Conservation (phyloP, 192 early-diverging fungal genomes). For the Funneliformis geosporum region DNA sequence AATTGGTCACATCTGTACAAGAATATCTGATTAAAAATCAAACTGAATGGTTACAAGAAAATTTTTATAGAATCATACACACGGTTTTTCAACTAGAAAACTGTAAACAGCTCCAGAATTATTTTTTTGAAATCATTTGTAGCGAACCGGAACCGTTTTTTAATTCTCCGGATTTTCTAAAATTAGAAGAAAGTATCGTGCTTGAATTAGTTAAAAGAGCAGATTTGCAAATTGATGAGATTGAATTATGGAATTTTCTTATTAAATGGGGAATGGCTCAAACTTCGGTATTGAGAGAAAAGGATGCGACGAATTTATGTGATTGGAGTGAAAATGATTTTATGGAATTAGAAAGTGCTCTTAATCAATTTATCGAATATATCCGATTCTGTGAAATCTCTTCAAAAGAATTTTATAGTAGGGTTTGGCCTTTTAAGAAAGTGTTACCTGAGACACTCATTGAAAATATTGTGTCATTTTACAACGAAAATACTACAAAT, state of each 20-base stretch:
- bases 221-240: no score
- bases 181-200: conserved; percentile 7
- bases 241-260: not conserved
- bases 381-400: no score
- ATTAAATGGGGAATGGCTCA: conserved; percentile 15
- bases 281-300: not conserved
- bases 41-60: conserved; percentile 1
- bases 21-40: conserved; percentile 17
- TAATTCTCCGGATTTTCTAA: not conserved
- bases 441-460: no score
- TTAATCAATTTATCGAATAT: no score
- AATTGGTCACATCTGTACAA: not conserved
- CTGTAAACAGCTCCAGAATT: conserved; percentile 4
- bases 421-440: no score
- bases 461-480: no score
- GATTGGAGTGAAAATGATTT: not conserved
- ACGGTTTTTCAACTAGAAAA: not conserved
- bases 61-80: conserved; percentile 11
- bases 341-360: no score
- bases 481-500: no score
- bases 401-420: no score
- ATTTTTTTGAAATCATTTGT: conserved; percentile 1
- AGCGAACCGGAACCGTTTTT: conserved; percentile 14
- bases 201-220: not conserved
- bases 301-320: not conserved